Percentiles rank a stretch among this genome's conserved stretches.
Evolutionary conservation across 495 filamentous ascomycete genomes (phyloP).

Genomic region (Neohortaea acidophila): DNA sequence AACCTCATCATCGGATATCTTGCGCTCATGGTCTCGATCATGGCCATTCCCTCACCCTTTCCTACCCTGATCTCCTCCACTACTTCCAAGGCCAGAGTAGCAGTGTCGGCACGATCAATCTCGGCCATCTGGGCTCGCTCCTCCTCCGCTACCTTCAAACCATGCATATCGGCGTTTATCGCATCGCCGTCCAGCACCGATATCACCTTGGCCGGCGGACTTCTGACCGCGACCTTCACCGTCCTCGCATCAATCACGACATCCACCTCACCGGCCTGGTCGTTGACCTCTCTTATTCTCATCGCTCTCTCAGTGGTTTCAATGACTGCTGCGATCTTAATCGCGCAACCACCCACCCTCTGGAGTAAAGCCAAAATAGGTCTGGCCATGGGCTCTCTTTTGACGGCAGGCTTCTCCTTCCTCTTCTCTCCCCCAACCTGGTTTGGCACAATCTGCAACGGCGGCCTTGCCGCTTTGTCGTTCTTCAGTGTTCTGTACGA

Average conservation of each 20-base stretch:
- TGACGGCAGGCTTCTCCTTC: conserved; percentile 13
- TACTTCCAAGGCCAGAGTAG: no score
- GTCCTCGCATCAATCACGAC: conserved; percentile 16
- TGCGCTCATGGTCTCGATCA: conserved; percentile 31
- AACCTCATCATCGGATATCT: conserved; percentile 31
- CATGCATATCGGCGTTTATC: no score
- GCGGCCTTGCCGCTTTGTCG: conserved; percentile 13
- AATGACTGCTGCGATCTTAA: conserved; percentile 7
- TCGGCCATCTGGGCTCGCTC: no score
- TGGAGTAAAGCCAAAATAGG: conserved; percentile 12
- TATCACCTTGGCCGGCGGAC: conserved; percentile 23
- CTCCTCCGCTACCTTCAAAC: no score
- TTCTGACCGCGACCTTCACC: conserved; percentile 17
- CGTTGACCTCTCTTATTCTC: conserved; percentile 15
- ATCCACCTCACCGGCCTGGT: conserved; percentile 14
- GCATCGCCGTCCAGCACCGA: no score
- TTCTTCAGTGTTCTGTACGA: conserved; percentile 16
- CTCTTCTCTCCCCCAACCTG: conserved; percentile 14
- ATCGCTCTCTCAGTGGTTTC: conserved; percentile 12
- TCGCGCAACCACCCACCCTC: conserved; percentile 6
- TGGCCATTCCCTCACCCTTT: conserved; percentile 33
- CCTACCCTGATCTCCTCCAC: no score
- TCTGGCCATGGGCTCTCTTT: conserved; percentile 11
- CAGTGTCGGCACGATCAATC: no score
- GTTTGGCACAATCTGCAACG: conserved; percentile 15